phyloP scores from a whole-genome alignment of 2,329 filamentous ascomycete species.

The Aspergillus pseudotamarii region DNA sequence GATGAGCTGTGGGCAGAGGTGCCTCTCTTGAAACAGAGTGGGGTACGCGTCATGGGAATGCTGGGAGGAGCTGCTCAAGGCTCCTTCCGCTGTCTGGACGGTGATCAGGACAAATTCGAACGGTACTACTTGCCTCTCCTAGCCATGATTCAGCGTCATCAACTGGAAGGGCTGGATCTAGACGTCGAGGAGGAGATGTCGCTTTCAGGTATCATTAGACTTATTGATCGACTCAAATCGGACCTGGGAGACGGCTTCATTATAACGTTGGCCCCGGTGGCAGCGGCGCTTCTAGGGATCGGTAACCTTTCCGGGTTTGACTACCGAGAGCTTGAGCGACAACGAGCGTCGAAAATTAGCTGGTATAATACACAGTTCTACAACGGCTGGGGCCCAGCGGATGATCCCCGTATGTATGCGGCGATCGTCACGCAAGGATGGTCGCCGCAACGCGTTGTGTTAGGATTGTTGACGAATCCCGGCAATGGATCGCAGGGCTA shows the following conservation, averaged over 20 bases:
- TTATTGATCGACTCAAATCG: conserved; percentile 67
- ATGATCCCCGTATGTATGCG: conserved; percentile 49
- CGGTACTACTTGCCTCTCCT: conserved; percentile 71
- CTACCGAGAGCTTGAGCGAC: conserved; percentile 73
- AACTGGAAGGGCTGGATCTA: conserved; percentile 72
- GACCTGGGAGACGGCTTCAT: conserved; percentile 62
- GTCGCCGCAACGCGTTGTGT: conserved; percentile 71
- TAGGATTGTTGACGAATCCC: conserved; percentile 79
- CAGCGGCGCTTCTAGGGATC: conserved; percentile 68
- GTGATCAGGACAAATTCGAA: conserved; percentile 66
- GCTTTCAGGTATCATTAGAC: conserved; percentile 64
- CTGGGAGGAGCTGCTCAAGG: conserved; percentile 82
- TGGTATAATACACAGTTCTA: conserved; percentile 97
- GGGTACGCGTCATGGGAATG: conserved; percentile 83
- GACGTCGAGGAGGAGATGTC: conserved; percentile 80
- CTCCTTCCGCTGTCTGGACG: conserved; percentile 66
- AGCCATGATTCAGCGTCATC: conserved; percentile 63
- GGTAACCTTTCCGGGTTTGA: conserved; percentile 75
- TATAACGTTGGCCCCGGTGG: conserved; percentile 80
- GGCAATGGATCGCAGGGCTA: conserved; percentile 68
- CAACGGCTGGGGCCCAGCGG: conserved; percentile 78
- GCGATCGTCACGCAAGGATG: conserved; percentile 61
- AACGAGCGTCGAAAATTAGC: conserved; percentile 66
- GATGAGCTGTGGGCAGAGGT: conserved; percentile 78
- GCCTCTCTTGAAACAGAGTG: conserved; percentile 68